Evolutionary conservation across 768 basidiomycete species (phyloP), one percentile per base, ranked within the genome.

Genomic region (Pluteus cervinus): DNA sequence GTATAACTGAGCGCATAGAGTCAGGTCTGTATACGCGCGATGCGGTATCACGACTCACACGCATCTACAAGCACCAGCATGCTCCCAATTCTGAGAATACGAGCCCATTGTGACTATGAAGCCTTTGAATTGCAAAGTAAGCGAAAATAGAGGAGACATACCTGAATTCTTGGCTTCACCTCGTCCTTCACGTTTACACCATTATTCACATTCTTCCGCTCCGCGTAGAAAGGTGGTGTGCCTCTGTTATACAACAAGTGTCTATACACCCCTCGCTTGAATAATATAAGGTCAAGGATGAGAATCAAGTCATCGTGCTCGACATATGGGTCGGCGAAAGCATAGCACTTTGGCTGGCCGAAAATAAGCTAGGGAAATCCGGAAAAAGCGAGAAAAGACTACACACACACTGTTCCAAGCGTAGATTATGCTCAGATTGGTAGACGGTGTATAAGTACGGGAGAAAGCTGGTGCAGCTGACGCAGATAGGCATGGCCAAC

Each of bases 301-400:
- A 90, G 62, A 2, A 76, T 81, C 42, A 90, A 60, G 0, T 68
- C 62, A 54, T 90, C 86, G 44, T 90, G 81, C 53, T 92, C 88
- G 42, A 90, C 85, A 48, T 90, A 91, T 40, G 86, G 86, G 58
- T 92, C 89, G 0, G 80, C 86, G 50, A 90, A 88, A 18, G 63
- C 59, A 24, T 67, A 69, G 50, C 85, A 86, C 37, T 62, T 62
- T 17, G 63, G 58, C 84, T 85, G 45, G n/a, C 20, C 7, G 11
- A 15, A 10, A 24, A 16, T 15, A 5, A 33, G 32, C 35, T 20
- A 25, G 25, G 39, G 16, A 10, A 5, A 41, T 43, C 12, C 18
- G 16, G 23, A 9, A 17, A 23, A 21, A 25, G 20, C 22, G 29
- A 23, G 17, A 37, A 25, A 44, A 44, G 11, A 25, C 5, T 26